phyloP scores from a whole-genome alignment of 2,329 filamentous ascomycete species.

The Alternaria sp. region DNA sequence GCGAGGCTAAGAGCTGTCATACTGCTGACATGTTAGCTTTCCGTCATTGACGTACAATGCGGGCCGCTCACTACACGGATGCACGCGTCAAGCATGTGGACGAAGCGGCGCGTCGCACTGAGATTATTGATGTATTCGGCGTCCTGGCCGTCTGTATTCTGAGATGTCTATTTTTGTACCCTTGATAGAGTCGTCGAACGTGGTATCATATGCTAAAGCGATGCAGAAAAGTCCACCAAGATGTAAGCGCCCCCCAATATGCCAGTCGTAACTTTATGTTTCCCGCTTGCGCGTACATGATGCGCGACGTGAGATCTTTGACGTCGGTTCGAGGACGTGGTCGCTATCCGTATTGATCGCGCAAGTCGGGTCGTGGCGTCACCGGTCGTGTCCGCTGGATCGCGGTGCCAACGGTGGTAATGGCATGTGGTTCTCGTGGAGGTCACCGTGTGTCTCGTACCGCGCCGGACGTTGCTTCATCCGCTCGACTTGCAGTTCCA shows the following conservation, averaged over 20 bases:
- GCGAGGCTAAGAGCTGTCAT: background rate
- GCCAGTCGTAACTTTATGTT: background rate
- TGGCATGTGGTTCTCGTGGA: constrained; percentile 6
- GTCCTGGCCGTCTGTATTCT: background rate
- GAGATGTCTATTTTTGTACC: constrained; percentile 1
- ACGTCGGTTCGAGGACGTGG: background rate
- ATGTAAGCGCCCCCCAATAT: background rate
- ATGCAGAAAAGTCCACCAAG: background rate
- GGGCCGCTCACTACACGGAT: background rate
- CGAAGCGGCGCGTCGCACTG: background rate
- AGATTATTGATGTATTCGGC: background rate
- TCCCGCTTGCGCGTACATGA: background rate
- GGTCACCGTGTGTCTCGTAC: background rate
- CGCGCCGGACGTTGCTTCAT: constrained; percentile 1
- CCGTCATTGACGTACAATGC: background rate
- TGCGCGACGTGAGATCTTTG: background rate
- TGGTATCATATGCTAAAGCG: background rate
- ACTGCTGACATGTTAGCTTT: background rate
- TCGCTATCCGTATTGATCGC: background rate
- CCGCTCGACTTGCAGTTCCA: constrained; percentile 21
- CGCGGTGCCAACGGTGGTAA: background rate
- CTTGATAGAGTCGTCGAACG: constrained; percentile 1
- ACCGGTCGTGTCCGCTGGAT: background rate
- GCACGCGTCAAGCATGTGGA: background rate
- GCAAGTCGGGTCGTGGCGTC: background rate